Evolutionary conservation across 176 grass and related monocot species (phyloP).

Genomic region (Phoenix dactylifera): DNA sequence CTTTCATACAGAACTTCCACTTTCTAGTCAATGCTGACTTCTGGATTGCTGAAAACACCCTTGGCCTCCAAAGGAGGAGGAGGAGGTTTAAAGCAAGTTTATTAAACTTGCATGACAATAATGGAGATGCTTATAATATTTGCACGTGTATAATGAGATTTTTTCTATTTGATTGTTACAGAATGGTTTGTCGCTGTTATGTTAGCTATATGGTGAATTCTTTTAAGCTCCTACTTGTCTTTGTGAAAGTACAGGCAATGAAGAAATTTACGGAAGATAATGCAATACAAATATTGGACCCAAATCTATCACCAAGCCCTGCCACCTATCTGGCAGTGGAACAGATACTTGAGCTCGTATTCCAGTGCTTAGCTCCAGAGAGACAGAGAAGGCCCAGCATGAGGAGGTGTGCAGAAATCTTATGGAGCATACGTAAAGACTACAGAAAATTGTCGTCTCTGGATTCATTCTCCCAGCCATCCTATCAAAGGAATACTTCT

Average conservation of each 20-base stretch:
- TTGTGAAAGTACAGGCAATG: slow-evolving; percentile 16
- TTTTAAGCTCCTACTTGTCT: no score
- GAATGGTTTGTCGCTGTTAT: no score
- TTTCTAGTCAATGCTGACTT: no score
- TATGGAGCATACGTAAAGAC: slow-evolving; percentile 27
- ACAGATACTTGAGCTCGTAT: slow-evolving; percentile 25
- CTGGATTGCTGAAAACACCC: no score
- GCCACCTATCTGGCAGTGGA: slow-evolving; percentile 19
- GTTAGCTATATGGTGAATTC: no score
- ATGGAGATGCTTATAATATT: no score
- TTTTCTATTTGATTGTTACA: no score
- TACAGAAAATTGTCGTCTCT: slow-evolving; percentile 9
- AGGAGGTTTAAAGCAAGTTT: no score
- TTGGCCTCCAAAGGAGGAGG: no score
- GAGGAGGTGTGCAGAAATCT: slow-evolving; percentile 23
- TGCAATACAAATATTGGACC: slow-evolving; percentile 23
- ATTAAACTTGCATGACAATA: no score
- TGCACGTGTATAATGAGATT: no score
- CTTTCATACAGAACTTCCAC: not conserved
- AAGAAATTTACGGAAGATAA: slow-evolving; percentile 20
- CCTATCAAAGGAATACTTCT: no score
- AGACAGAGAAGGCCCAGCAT: slow-evolving; percentile 22
- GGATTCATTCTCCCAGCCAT: not conserved
- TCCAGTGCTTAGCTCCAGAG: slow-evolving; percentile 13
- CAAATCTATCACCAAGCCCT: slow-evolving; percentile 21